Percentiles rank a stretch among this genome's conserved stretches.
Evolutionary conservation across 2,329 filamentous ascomycete genomes (phyloP).

Genomic region (Fusarium heterosporum): DNA sequence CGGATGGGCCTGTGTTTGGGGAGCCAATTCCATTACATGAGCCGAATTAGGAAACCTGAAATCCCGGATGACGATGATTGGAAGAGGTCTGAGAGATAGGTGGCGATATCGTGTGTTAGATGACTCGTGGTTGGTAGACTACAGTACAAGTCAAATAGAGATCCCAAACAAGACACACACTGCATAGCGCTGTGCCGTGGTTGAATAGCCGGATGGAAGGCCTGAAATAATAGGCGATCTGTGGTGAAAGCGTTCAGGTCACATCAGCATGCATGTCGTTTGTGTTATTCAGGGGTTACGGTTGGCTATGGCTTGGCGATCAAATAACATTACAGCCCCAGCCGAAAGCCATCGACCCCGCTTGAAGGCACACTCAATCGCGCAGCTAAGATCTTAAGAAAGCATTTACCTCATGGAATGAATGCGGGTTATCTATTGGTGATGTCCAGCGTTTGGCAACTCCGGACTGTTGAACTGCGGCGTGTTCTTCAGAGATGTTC

Average conservation of each 20-base stretch:
- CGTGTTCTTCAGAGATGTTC: neutral
- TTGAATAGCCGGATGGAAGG: constrained; percentile 13
- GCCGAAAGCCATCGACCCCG: constrained; percentile 30
- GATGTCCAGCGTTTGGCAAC: constrained; percentile 6
- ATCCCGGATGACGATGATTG: constrained; percentile 20
- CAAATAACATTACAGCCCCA: constrained; percentile 25
- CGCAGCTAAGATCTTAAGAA: constrained; percentile 33
- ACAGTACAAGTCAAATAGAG: neutral
- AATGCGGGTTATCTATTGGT: constrained; percentile 32
- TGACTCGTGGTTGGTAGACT: constrained; percentile 15
- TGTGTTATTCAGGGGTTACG: constrained; percentile 31
- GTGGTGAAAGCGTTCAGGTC: constrained; percentile 17
- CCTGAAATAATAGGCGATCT: neutral
- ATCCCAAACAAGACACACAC: neutral
- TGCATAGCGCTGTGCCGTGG: constrained; percentile 10
- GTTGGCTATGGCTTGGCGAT: constrained; percentile 18
- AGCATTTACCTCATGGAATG: constrained; percentile 37
- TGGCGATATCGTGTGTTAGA: constrained; percentile 20
- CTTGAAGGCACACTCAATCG: constrained; percentile 33
- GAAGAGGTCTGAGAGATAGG: constrained; percentile 7
- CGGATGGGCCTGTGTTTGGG: constrained; percentile 28
- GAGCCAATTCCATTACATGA: constrained; percentile 31
- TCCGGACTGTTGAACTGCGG: neutral
- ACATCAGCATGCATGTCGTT: constrained; percentile 18
- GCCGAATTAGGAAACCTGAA: constrained; percentile 17